Conservation (phyloP, 129 eudicot genomes). For the Cynara cardunculus region DNA sequence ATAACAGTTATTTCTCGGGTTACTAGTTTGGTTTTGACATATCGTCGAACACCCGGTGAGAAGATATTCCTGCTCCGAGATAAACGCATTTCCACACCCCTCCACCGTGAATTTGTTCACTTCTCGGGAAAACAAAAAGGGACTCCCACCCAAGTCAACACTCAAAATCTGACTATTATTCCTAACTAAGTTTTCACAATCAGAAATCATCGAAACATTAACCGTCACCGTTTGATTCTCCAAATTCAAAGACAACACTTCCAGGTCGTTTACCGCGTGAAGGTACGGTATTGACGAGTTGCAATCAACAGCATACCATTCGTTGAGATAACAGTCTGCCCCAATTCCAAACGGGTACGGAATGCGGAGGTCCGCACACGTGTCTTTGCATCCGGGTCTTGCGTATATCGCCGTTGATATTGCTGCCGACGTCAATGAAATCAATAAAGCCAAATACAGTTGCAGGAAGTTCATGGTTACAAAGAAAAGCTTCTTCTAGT, state of each 20-base stretch:
- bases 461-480: neutral
- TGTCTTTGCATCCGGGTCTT: slow-evolving; percentile 26
- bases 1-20: slow-evolving; percentile 12
- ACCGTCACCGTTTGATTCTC: slow-evolving; percentile 25
- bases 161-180: slow-evolving; percentile 15
- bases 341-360: slow-evolving; percentile 29
- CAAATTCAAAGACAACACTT: slow-evolving; percentile 8
- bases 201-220: slow-evolving; percentile 19
- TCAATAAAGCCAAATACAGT: neutral
- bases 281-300: slow-evolving; percentile 21
- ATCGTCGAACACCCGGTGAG: slow-evolving; percentile 32
- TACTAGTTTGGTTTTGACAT: neutral
- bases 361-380: slow-evolving; percentile 3
- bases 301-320: slow-evolving; percentile 27
- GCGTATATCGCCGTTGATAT: slow-evolving; percentile 12
- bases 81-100: slow-evolving; percentile 31
- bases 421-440: slow-evolving; percentile 4
- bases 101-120: slow-evolving; percentile 17
- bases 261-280: slow-evolving; percentile 15
- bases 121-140: slow-evolving; percentile 13
- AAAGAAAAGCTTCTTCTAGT: neutral
- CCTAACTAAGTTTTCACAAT: slow-evolving; percentile 1
- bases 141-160: slow-evolving; percentile 18
- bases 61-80: neutral
- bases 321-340: slow-evolving; percentile 4